These are phyloP conservation scores for Aspergillus viridinutans DNA, from an alignment of 2,329 filamentous ascomycete genomes.

Conservation along the genomic window DNA sequence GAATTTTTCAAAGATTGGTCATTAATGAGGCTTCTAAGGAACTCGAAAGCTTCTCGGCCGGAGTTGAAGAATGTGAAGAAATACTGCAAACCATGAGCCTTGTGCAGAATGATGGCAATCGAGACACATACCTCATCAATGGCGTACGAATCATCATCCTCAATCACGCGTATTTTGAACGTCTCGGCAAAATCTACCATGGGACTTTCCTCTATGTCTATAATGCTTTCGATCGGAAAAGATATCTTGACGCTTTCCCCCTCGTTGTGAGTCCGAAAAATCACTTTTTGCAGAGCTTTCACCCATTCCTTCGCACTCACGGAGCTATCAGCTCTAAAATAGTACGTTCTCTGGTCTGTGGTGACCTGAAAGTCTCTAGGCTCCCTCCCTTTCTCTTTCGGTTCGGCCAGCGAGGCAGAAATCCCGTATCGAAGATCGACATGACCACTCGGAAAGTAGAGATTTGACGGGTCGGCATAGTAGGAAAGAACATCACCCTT, in stretches of 20 bases:
- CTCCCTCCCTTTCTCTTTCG: slow-evolving; percentile 66
- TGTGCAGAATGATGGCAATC: neutral
- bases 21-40: slow-evolving; percentile 69
- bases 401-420: slow-evolving; percentile 70
- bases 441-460: slow-evolving; percentile 88
- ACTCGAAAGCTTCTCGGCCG: slow-evolving; percentile 75
- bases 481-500: slow-evolving; percentile 92
- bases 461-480: slow-evolving; percentile 74
- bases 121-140: slow-evolving; percentile 71
- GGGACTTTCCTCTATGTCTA: slow-evolving; percentile 87
- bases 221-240: slow-evolving; percentile 78
- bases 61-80: slow-evolving; percentile 94
- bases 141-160: slow-evolving; percentile 89
- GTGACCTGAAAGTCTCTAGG: slow-evolving; percentile 72
- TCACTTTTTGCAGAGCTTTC: slow-evolving; percentile 85
- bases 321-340: slow-evolving; percentile 83
- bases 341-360: slow-evolving; percentile 76
- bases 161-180: slow-evolving; percentile 86
- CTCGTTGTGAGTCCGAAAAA: slow-evolving; percentile 92
- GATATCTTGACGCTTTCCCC: slow-evolving; percentile 97
- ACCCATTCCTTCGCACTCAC: slow-evolving; percentile 95
- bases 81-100: slow-evolving; percentile 56
- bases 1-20: slow-evolving; percentile 49
- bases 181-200: slow-evolving; percentile 91
- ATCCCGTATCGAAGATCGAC: slow-evolving; percentile 91